phyloP scores from a whole-genome alignment of 2,329 filamentous ascomycete species.

The Aspergillus sp. region DNA sequence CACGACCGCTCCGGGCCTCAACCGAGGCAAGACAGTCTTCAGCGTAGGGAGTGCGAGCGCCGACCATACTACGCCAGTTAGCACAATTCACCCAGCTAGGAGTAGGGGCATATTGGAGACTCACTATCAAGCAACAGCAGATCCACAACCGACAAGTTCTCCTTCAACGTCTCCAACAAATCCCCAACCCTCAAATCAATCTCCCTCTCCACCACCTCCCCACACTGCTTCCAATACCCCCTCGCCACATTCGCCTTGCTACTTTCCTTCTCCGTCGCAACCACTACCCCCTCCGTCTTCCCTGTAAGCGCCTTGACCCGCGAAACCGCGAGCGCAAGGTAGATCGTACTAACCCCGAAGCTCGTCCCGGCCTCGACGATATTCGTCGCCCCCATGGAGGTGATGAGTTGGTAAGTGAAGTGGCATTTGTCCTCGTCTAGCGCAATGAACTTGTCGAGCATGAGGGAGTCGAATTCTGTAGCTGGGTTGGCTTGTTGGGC shows the following conservation, averaged over 20 bases:
- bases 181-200: conserved; percentile 65
- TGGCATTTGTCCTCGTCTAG: conserved; percentile 63
- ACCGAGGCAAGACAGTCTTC: conserved; percentile 38
- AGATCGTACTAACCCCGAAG: conserved; percentile 67
- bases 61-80: conserved; percentile 41
- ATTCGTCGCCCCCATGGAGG: conserved; percentile 53
- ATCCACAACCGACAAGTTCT: conserved; percentile 56
- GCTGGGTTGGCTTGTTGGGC: background rate
- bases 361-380: conserved; percentile 66
- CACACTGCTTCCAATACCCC: conserved; percentile 58
- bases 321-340: conserved; percentile 62
- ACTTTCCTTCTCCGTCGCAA: conserved; percentile 65
- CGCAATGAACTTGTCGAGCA: conserved; percentile 62
- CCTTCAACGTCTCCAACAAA: conserved; percentile 59
- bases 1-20: conserved; percentile 43
- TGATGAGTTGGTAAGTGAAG: conserved; percentile 61
- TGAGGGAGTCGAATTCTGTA: conserved; percentile 28
- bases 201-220: conserved; percentile 51
- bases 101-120: conserved; percentile 40
- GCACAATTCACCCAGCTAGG: conserved; percentile 38
- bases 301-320: conserved; percentile 48
- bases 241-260: conserved; percentile 57
- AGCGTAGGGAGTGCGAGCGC: conserved; percentile 44
- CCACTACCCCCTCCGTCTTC: conserved; percentile 50
- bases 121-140: conserved; percentile 67